phyloP scores from a whole-genome alignment of 2,329 filamentous ascomycete species.

The Sclerotinia glacialis region DNA sequence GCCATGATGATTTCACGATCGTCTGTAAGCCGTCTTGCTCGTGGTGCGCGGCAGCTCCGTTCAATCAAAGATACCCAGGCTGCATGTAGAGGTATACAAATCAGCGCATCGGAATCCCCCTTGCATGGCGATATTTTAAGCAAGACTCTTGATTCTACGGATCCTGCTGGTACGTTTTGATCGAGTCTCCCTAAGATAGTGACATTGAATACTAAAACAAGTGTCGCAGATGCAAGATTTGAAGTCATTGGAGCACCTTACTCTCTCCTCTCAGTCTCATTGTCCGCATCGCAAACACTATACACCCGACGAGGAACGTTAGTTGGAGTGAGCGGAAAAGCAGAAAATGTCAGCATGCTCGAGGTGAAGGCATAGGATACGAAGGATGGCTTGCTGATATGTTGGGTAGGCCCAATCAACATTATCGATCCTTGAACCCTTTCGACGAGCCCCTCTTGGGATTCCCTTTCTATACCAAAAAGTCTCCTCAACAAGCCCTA shows the following conservation, averaged over 20 bases:
- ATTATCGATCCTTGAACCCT: slow-evolving; percentile 79
- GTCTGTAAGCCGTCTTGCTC: slow-evolving; percentile 31
- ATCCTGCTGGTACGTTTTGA: slow-evolving; percentile 32
- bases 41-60: slow-evolving; percentile 34
- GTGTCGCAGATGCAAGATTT: slow-evolving; percentile 76
- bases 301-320: slow-evolving; percentile 91
- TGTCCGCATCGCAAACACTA: slow-evolving; percentile 89
- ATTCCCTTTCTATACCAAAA: slow-evolving; percentile 95
- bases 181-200: background rate
- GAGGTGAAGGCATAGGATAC: slow-evolving; percentile 17
- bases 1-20: slow-evolving; percentile 39
- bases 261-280: slow-evolving; percentile 87
- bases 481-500: slow-evolving; percentile 80
- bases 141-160: slow-evolving; percentile 43
- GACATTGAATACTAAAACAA: slow-evolving; percentile 17
- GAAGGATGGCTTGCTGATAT: slow-evolving; percentile 23
- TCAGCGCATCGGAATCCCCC: slow-evolving; percentile 57
- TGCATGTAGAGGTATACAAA: slow-evolving; percentile 57
- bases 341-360: slow-evolving; percentile 69
- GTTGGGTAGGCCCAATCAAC: slow-evolving; percentile 73
- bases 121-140: slow-evolving; percentile 56
- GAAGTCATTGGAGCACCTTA: slow-evolving; percentile 90
- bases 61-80: slow-evolving; percentile 21
- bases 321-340: slow-evolving; percentile 83
- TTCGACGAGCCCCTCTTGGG: slow-evolving; percentile 74